Evolutionary conservation across 2,329 filamentous ascomycete species (phyloP), one percentile per base, ranked within the genome.

Genomic region (Pseudogymnoascus sp.): DNA sequence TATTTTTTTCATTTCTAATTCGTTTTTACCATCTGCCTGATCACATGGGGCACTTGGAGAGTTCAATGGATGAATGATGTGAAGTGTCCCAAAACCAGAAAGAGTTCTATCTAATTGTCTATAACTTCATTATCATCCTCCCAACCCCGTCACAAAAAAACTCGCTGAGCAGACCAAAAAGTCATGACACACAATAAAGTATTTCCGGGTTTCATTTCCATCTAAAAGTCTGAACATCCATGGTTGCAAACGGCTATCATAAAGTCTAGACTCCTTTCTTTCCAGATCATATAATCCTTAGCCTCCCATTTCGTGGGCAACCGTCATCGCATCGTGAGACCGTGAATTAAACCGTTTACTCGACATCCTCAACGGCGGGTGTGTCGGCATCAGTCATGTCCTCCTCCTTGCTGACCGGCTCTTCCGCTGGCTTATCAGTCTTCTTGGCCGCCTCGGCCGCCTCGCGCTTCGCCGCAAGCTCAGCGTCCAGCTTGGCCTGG

Each of bases 401-500:
- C 71, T 84, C 81, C 68, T 87, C 84, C 69, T 80, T 81, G 68
- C 62, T 66, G 12, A 60, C 68, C 41, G 68, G 67, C 43, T 72
- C 73, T 64, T 73, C 69, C 61, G 70, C 72, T 10, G 78, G 77
- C 67, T 79, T 78, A 74, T 83, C 75, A 76, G 73, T 82, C 80
- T 72, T 83, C 81, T 70, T 83, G 79, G 71, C 71, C 19, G 67
- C 67, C 63, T 74, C 72, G 4, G 74, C 74, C 31, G 76, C 76
- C n/a, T 77, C 77, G n/a, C 73, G 72, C 66, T 77, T 81, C 63
- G 89, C 88, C 69, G 88, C 87, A 74, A 85, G 85, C 76, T 91
- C 88, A 66, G 90, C 90, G 64, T 94, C 91, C 61, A 86, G 77
- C 77, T 84, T 88, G 63, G 93, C 91, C 73, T 91, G 85, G 43